Conservation (phyloP, 1,139 yeast species). For the Yamadazyma buinensis region DNA sequence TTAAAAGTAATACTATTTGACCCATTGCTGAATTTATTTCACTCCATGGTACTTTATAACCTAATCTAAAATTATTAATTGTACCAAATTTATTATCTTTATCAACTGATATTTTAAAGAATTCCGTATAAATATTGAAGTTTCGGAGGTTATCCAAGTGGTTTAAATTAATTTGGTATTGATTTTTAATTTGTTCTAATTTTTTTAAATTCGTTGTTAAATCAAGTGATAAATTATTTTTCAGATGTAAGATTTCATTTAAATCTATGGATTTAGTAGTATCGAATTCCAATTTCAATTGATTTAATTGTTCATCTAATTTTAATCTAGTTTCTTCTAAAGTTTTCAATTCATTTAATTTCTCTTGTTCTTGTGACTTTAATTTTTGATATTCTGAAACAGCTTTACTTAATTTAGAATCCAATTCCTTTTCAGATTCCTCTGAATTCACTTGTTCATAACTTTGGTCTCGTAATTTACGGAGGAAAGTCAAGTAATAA, state of each 20-base stretch:
- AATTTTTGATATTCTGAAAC: constrained; percentile 37
- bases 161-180: constrained; percentile 57
- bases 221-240: constrained; percentile 52
- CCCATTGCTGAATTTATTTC: constrained; percentile 94
- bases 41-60: constrained; percentile 77
- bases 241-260: constrained; percentile 36
- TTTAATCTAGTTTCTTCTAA: constrained; percentile 41
- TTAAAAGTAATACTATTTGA: constrained; percentile 65
- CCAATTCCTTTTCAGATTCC: constrained; percentile 11
- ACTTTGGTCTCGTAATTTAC: constrained; percentile 57
- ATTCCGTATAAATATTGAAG: constrained; percentile 76
- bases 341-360: constrained; percentile 38
- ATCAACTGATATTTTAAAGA: constrained; percentile 77
- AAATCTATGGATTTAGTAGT: constrained; percentile 39
- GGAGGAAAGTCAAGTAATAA: constrained; percentile 66
- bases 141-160: constrained; percentile 68
- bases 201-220: constrained; percentile 46
- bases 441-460: constrained; percentile 12
- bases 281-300: constrained; percentile 37
- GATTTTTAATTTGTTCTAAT: constrained; percentile 57
- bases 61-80: constrained; percentile 80
- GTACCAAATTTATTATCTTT: constrained; percentile 70
- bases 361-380: constrained; percentile 29
- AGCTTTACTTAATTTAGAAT: constrained; percentile 37
- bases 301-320: constrained; percentile 35